Conservation (phyloP, 305 asterid species). For the Fraxinus albicans region DNA sequence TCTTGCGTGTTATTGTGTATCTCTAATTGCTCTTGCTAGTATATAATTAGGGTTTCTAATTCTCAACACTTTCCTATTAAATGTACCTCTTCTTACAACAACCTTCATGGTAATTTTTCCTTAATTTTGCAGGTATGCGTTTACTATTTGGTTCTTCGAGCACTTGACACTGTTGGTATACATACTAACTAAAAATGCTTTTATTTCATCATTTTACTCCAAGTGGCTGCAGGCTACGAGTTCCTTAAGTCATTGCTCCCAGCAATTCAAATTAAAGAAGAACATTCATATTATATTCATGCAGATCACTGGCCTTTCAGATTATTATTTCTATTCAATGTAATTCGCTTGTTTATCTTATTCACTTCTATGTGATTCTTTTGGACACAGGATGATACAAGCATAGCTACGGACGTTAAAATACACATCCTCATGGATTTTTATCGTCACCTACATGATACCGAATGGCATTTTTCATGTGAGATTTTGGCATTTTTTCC, state of each 20-base stretch:
- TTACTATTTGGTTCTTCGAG: constrained; percentile 1
- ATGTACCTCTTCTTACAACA: too few species aligned
- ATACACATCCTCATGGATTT: constrained; percentile 48
- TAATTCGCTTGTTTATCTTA: neutral
- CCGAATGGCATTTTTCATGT: constrained; percentile 53
- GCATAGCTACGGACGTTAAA: constrained; percentile 46
- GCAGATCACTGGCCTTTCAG: neutral
- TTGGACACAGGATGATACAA: constrained; percentile 55
- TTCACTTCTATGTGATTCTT: constrained; percentile 11
- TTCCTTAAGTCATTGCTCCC: neutral
- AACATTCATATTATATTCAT: neutral
- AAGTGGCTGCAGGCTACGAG: neutral
- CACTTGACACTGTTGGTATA: neutral
- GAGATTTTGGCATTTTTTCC: constrained; percentile 19
- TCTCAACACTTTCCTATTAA: too few species aligned
- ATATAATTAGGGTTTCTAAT: too few species aligned
- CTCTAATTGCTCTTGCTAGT: too few species aligned
- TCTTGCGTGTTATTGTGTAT: too few species aligned
- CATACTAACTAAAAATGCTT: too few species aligned
- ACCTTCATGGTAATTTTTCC: neutral
- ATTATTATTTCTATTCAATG: neutral
- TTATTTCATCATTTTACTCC: neutral
- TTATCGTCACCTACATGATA: constrained; percentile 42
- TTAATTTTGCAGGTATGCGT: neutral
- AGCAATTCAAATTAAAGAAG: neutral